Evolutionary conservation across 169 alveolate genomes (phyloP), one percentile per base, ranked within the genome.

Genomic region (Plasmodium gallinaceum): DNA sequence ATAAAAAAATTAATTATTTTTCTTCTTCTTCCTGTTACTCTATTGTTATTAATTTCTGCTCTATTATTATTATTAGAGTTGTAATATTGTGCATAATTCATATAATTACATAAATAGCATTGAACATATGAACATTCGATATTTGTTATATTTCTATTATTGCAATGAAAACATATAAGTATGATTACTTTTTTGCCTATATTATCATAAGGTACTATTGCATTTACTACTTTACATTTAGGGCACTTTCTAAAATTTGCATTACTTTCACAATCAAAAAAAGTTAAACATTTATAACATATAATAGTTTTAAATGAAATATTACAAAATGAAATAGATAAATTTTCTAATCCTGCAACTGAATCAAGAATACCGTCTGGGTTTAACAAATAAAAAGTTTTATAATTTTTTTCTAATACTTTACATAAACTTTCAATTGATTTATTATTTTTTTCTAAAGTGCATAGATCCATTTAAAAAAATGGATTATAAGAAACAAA

Each of bases 341-440:
- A 76, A 45, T 76, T 60, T 62, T 76, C 88, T 64, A 76, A 32
- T 60, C 75, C 88, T 8, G 76, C 75, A 18, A 76, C 75, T 39
- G 88, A 62, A 68, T 76, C 88, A 5, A 64, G 57, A 39, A 76
- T 64, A 62, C 88, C 88, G 62, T 61, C 88, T 76, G 75, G 88
- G 64, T 64, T 76, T 45, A 76, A 20, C 46, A 76, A 14, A 61
- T 62, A 76, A 76, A 76, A 76, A 0, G 88, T 76, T 24, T 43
- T 60, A 26, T 45, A 76, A 26, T 76, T 43, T 60, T 62, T 39
- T 5, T 62, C 58, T 22, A 58, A 4, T 51, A 64, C 87, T 24
- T 64, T 74, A 74, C 87, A 24, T 14, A 57, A 37, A 39, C 37
- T 20, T 43, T 74, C 73, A 42, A 26, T 52, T 16, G 8, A 54